Evolutionary conservation across 495 filamentous ascomycete genomes (phyloP), one percentile per base, ranked within the genome.

Genomic region (Tricharina praecox): DNA sequence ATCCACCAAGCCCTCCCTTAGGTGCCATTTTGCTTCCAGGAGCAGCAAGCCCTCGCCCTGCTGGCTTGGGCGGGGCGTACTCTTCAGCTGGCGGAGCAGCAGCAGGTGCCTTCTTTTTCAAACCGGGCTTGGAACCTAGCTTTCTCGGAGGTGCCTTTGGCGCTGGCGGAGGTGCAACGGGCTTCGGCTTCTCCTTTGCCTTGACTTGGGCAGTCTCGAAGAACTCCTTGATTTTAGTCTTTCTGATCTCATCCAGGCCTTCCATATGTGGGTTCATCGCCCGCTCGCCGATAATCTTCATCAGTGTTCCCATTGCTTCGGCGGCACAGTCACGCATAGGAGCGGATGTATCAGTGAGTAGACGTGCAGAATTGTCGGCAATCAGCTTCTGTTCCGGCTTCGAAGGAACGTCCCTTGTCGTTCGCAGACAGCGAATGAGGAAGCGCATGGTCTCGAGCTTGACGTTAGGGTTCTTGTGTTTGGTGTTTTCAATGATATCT

Each of bases 271-370:
- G 82, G 35, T 79, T 82, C 90, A 96, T 99, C n/a, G 79, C 80
- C 33, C 90, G 74, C 59, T 99, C 92, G 35, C 92, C 88, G 69
- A 95, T 80, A 39, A 99, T 96, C 70, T 95, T 96, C 90, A 95
- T 95, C 52, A 99, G 63, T 0, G 86, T 94, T 50, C 92, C 92
- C 15, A 99, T 68, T 26, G 85, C 75, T 58, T 99, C 92, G 10
- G 87, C 86, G 58, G 84, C 90, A 35, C 83, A 83, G 30, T 84
- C 79, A 61, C 92, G 74, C 34, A 87, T 75, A 9, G 70, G 82
- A 56, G 92, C 88, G 45, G 72, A 82, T 1, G 83, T 83, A 52
- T 99, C 92, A 0, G 87, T 78, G 1, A 96, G 72, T 8, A 96
- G 69, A 62, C 93, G 95, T 43, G 82, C 92, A 13, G 76, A 78